Evolutionary conservation across 2,329 filamentous ascomycete species (phyloP).

Genomic region (Fusarium ramigenum): DNA sequence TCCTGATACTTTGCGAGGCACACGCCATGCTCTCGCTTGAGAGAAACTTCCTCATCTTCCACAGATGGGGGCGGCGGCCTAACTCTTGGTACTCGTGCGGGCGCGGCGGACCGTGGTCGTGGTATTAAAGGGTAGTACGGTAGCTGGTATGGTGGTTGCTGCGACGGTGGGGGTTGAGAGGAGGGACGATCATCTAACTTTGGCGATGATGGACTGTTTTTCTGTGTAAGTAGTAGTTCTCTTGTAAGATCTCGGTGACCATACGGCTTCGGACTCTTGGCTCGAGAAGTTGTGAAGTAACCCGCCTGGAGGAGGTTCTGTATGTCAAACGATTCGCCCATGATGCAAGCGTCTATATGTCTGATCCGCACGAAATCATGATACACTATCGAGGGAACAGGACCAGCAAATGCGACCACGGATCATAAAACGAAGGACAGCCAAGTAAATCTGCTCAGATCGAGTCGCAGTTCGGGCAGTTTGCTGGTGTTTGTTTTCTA

Average conservation of each 20-base stretch:
- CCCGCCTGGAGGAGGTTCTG: slow-evolving; percentile 59
- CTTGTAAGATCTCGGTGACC: slow-evolving; percentile 2
- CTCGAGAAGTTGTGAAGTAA: slow-evolving; percentile 60
- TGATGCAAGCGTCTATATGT: slow-evolving; percentile 44
- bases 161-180: slow-evolving; percentile 21
- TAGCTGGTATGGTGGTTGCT: slow-evolving; percentile 29
- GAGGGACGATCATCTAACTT: slow-evolving; percentile 30
- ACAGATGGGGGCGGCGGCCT: slow-evolving; percentile 72
- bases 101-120: slow-evolving; percentile 24
- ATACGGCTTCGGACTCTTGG: slow-evolving; percentile 46
- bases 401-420: slow-evolving; percentile 15
- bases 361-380: slow-evolving; percentile 34
- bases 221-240: slow-evolving; percentile 20
- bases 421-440: slow-evolving; percentile 6
- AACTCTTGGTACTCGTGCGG: slow-evolving; percentile 38
- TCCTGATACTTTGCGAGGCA: slow-evolving; percentile 41
- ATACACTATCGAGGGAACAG: slow-evolving; percentile 25
- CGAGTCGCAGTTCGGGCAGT: slow-evolving; percentile 1
- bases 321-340: slow-evolving; percentile 57
- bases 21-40: slow-evolving; percentile 68
- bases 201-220: slow-evolving; percentile 29
- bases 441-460: background rate
- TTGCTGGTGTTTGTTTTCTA: slow-evolving; percentile 29
- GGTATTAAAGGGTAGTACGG: slow-evolving; percentile 29
- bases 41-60: slow-evolving; percentile 73